These are phyloP conservation scores for Terana coerulea DNA, from an alignment of 768 basidiomycete species.

Conservation along the genomic window DNA sequence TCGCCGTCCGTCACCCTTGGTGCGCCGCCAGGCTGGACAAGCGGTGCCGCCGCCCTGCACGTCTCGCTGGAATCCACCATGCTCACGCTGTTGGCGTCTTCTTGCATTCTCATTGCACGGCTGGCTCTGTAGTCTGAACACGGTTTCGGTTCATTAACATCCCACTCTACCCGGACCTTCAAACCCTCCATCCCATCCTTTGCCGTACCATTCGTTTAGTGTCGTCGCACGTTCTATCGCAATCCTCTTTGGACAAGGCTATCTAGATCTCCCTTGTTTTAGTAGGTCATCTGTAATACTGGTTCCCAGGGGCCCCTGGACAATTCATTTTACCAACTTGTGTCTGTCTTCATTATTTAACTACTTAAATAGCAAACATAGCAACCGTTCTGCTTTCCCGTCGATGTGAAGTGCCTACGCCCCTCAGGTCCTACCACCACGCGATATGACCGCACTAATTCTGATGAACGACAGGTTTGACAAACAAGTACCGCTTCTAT, in stretches of 20 bases:
- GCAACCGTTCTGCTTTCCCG: too few relatives aligned
- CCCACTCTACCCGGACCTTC: background rate
- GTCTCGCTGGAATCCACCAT: background rate
- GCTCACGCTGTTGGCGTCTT: background rate
- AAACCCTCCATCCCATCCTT: background rate
- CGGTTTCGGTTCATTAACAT: too few relatives aligned
- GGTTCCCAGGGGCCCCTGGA: too few relatives aligned
- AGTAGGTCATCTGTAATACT: background rate
- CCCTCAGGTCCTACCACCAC: too few relatives aligned
- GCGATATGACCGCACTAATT: too few relatives aligned
- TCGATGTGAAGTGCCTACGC: too few relatives aligned
- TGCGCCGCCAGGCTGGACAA: slow-evolving; percentile 56
- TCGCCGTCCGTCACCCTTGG: slow-evolving; percentile 54
- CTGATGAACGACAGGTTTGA: too few relatives aligned
- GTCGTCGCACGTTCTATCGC: background rate
- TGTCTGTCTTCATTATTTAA: background rate
- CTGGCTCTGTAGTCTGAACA: slow-evolving; percentile 4
- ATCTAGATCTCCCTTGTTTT: background rate
- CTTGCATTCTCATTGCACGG: background rate
- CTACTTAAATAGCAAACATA: too few relatives aligned
- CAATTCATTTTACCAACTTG: too few relatives aligned
- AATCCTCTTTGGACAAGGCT: background rate
- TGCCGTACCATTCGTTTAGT: background rate
- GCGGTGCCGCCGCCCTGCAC: background rate
- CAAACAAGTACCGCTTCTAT: background rate